Evolutionary conservation across 148 eudicot species (phyloP), one percentile per base, ranked within the genome.

Genomic region (Cornus kousa): DNA sequence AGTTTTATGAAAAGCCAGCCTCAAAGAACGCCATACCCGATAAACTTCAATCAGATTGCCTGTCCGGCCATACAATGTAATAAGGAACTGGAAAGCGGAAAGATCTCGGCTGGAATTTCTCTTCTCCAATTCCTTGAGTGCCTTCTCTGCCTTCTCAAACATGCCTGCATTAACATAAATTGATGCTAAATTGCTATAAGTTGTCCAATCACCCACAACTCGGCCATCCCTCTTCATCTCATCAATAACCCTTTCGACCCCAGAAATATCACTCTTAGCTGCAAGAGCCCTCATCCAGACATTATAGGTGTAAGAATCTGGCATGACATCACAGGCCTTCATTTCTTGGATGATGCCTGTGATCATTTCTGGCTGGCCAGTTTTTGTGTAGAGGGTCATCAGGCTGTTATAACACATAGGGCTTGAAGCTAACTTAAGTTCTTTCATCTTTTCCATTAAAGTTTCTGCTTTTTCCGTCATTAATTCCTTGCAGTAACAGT

Each of bases 211-310:
- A 28, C 83, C 91, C 50, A 77, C 81, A 72, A 92, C 95, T 22
- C 93, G 89, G 23, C 92, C 97, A 88, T 96, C 95, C 83, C 97
- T 89, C 84, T 92, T 96, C 92, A 96, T 89, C 77, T 96, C 98
- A 76, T 93, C 92, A 35, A 96, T 78, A 78, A 96, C 97, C 80
- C 99, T 87, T 82, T 96, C 97, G 50, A 91, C 94, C 62, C 97
- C 99, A 50, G 87, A 71, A 23, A 93, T 89, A 73, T 96, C 99
- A 75, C 82, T 80, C 19, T 37, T 82, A 79, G 95, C 88, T 80
- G 99, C 97, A 74, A 93, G 84, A 70, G 95, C 87, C 79, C 97
- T 90, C 99, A 96, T 96, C 99, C 99, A 93, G 17, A 93, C 79
- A 76, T 92, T 96, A 81, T 96, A 96, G 8, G 98, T 92, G 87